Evolutionary conservation across 176 grass and related monocot species (phyloP), one percentile per base, ranked within the genome.

Genomic region (Triticum urartu): DNA sequence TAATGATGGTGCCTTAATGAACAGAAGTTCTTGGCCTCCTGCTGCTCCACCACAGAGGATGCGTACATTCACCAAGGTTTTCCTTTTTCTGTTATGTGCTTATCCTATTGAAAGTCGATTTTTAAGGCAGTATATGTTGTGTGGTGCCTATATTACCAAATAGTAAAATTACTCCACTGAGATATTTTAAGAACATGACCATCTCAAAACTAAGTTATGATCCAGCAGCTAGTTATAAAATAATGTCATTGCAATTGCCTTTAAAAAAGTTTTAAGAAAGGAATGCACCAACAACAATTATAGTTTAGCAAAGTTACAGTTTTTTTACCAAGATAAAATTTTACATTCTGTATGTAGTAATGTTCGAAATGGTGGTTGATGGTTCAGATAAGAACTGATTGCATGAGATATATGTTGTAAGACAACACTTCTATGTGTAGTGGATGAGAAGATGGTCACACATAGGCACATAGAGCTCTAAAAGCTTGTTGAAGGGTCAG

Each of bases 41-140:
- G 79, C 91, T 48, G 87, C 92, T 75, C 91, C 85, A 59, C 54
- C 86, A 67, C 94, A 94, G 73, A 91, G 92, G 45, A 97, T 94
- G 92, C 84, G 94, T 17, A 99, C 97, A 70, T 99, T 91, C 92
- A 99, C 94, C 45, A 99, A 99, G 97, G 97, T 99, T 81, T 85
- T 72, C 10, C 17, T 25, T 83, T 90, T 63, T 78, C n/a, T 45
- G 70, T 77, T 47, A 75, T 11, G 75, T 25, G 35, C 64, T 76
- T 67, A 60, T 30, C 50, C 45, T 80, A 32, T 34, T 14, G 22
- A 77, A 30, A 69, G 9, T 62, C 38, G 50, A 79, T 45, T 81
- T 81, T 70, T 36, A 61, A 64, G 82, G 82, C 25, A 63, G 28
- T 84, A 52, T 42, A 50, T 40, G 75, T 87, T 67, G 61, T 64